Percentiles rank a stretch among this genome's conserved stretches.
These are phyloP conservation scores for Cladorrhinum samala DNA, from an alignment of 495 filamentous ascomycete species.

Conservation along the genomic window DNA sequence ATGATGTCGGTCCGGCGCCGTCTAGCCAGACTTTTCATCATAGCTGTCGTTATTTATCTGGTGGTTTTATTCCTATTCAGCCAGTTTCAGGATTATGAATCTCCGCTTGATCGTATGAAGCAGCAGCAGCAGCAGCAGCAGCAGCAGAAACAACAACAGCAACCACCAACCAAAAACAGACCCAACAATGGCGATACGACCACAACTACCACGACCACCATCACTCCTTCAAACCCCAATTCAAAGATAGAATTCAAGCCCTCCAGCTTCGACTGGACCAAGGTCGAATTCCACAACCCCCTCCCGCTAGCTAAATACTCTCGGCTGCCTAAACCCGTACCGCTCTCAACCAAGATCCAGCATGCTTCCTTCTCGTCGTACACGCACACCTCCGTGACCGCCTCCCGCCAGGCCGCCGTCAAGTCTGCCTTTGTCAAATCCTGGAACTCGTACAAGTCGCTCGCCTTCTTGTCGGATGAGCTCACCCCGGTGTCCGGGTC, in stretches of 20 bases:
- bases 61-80: not conserved
- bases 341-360: conserved; percentile 25
- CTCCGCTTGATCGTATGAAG: too few relatives aligned
- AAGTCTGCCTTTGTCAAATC: conserved; percentile 60
- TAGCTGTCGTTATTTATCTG: not conserved
- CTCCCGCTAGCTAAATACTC: conserved; percentile 23
- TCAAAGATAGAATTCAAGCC: not conserved
- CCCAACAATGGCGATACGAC: too few relatives aligned
- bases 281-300: conserved; percentile 22
- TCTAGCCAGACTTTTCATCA: not conserved
- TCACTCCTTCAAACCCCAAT: too few relatives aligned
- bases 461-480: conserved; percentile 75
- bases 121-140: too few relatives aligned
- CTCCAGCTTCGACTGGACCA: conserved; percentile 40
- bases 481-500: conserved; percentile 54
- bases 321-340: conserved; percentile 30
- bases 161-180: not conserved
- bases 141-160: not conserved
- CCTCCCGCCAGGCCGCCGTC: conserved; percentile 36
- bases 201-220: too few relatives aligned
- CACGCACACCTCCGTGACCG: conserved; percentile 17
- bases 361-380: conserved; percentile 28
- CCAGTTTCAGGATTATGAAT: not conserved
- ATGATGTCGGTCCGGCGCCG: not conserved
- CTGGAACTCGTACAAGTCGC: conserved; percentile 66